Evolutionary conservation across 1,284 basidiomycete genomes (phyloP), one percentile per base, ranked within the genome.

Genomic region (Lentinula novae-zelandiae): DNA sequence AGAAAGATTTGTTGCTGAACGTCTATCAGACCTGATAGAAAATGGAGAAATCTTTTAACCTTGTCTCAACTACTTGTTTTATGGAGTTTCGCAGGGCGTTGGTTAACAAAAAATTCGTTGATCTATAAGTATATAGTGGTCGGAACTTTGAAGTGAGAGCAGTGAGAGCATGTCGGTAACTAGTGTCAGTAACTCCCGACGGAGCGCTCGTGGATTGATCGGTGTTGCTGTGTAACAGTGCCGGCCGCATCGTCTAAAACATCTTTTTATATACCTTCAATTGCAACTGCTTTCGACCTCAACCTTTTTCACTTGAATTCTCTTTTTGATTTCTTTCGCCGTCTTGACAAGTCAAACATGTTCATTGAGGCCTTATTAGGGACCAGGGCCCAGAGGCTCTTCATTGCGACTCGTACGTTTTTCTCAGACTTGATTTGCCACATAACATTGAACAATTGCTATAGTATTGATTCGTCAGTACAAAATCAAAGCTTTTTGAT

Each of bases 301-400:
- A 5, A 22, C 8, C 44, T 46, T 46, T 46, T n/a, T 46, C 44
- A 46, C n/a, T 17, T 17, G 53, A 62, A 61, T 63, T 63, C 62
- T 62, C 58, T 55, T 60, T 60, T 65, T 63, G 61, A 62, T 61
- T 60, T 63, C 36, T 34, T 52, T 42, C 13, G 20, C 22, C n/a
- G 2, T 33, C 20, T 27, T 6, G 17, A 20, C 57, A 20, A 5
- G 13, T 52, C 44, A 54, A 55, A 69, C 67, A 90, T 90, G 89
- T 82, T 85, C 60, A 75, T 84, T 53, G 85, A 87, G 77, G 81
- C 82, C 31, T 76, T 90, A 52, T 74, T 90, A 59, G 82, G 82
- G 33, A 88, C 87, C 38, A 78, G 80, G 63, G 82, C 88, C 34
- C 88, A 90, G 68, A 76, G 78, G 64, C 83, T 81, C 55, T 89